Evolutionary conservation across 2,329 filamentous ascomycete genomes (phyloP), one percentile per base, ranked within the genome.

Genomic region (Xylariomycetidae sp.): DNA sequence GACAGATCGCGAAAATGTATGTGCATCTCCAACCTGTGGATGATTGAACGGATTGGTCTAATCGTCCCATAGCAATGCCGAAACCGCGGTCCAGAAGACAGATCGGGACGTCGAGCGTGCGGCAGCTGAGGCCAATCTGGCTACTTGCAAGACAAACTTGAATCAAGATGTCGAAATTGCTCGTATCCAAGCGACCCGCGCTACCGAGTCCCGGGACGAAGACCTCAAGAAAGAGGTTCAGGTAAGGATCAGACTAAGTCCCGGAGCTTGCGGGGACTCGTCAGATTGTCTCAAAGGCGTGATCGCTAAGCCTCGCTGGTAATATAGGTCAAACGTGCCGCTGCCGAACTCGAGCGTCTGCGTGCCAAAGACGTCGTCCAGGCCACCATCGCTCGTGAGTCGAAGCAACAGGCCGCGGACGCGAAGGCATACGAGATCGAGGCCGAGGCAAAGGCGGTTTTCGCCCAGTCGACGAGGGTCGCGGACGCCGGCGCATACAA

Each of bases 51-150:
- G n/a, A 23, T 23, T 8, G 8, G 8, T 8, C 14, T 17, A 28
- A 17, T 25, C 12, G 12, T 16, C 27, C 8, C 9, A 26, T 34
- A 49, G 46, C 33, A 53, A 55, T 27, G 53, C 87, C 45, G 80
- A 87, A 49, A 94, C 87, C 1, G 85, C 86, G 2, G 85, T 92
- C 2, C 74, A 86, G 40, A 88, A 90, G 66, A 92, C 87, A 1
- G 80, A 90, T 55, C 80, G 86, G 31, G 88, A 90, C 54, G 81
- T 83, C 28, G 85, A 92, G 63, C 86, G 87, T 41, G 84, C 85
- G 3, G 63, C 74, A 29, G 88, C 88, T 27, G 86, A 92, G 54
- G 84, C 86, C 9, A 79, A 80, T 34, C 74, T 94, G 33, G 75
- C 79, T 23, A 86, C 82, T 13, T 73, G 78, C 46, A 80, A 88